Base-by-base conservation (phyloP, 2,329 filamentous ascomycete species). In the Xylaria polymorpha region DNA sequence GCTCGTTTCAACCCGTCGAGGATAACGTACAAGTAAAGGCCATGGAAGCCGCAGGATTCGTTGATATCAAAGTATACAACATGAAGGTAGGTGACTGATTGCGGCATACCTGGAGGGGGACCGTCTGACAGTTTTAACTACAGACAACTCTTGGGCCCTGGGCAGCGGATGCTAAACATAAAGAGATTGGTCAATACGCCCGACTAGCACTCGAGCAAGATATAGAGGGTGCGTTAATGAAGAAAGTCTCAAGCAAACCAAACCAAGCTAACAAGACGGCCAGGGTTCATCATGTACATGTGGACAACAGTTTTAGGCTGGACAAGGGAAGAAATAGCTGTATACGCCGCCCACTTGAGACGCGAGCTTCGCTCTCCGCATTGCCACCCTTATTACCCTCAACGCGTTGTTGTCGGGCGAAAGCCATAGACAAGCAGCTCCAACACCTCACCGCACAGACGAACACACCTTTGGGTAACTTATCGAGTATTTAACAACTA, bases 101-200 rank as follows among this genome's bases (percentile, higher is more conserved):
- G 1, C 29, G 8, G 29, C 41, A 44, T n/a, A 51, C 20, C 22
- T 32, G 1, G 1, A 46, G 29, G 55, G 55, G 46, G 14, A 4
- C 1, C 29, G 6, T 29, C 64, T 66, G 14, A 66, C 22, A 14
- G 1, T 39, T 32, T 43, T n/a, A 44, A 12, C 43, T 60, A 25
- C 14, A 81, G 76, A 75, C 79, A 61, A 82, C 81, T 0, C 73
- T 82, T 12, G 81, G 81, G 2, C 70, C 74, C 7, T 85, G 84
- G 84, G 76, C 83, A 1, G 81, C 79, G 59, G 80, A 83, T 20
- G 70, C 75, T 0, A 75, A 74, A 12, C 71, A 74, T 8, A 79
- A 79, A 62, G 78, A 82, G 67, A 78, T 83, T 15, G 82, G 83
- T 0, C 72, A 77, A 46, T 81, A 77, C 59, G 74, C 74, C 2